Conservation (phyloP, 2,329 filamentous ascomycete species). For the Zasmidium cellare region DNA sequence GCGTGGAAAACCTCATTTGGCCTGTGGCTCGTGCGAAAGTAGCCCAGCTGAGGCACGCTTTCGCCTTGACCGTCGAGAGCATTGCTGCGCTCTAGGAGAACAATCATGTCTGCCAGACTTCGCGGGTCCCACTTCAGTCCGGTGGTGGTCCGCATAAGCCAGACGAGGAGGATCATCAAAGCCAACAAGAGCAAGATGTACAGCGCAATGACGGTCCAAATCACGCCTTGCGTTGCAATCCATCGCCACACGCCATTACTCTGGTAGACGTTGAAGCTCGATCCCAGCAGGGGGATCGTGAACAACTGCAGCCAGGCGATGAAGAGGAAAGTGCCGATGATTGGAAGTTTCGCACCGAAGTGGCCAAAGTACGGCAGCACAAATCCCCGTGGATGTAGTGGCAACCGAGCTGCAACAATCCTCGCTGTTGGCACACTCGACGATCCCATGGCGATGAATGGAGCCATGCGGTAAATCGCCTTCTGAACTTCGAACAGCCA, state of each 20-base stretch:
- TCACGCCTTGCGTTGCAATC: conserved; percentile 74
- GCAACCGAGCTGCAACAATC: conserved; percentile 65
- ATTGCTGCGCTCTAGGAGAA: conserved; percentile 78
- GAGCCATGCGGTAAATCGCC: conserved; percentile 73
- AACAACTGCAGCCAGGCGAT: conserved; percentile 77
- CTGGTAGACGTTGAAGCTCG: conserved; percentile 68
- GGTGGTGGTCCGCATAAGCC: conserved; percentile 56
- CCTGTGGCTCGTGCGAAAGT: conserved; percentile 72
- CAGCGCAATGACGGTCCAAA: conserved; percentile 74
- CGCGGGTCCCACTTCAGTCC: conserved; percentile 83
- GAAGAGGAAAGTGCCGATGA: conserved; percentile 64
- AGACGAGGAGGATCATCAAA: conserved; percentile 59
- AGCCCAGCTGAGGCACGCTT: conserved; percentile 69
- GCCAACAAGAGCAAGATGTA: conserved; percentile 68
- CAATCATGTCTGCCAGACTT: conserved; percentile 77
- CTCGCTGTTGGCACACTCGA: conserved; percentile 60
- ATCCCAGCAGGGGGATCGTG: conserved; percentile 77
- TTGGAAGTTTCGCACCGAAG: conserved; percentile 67
- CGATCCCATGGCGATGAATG: conserved; percentile 75
- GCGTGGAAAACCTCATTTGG: conserved; percentile 73
- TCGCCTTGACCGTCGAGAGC: conserved; percentile 59
- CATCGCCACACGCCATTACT: conserved; percentile 68
- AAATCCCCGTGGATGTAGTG: conserved; percentile 61
- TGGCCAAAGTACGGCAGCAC: conserved; percentile 67
- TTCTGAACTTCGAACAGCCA: conserved; percentile 75